phyloP scores from a whole-genome alignment of 768 basidiomycete species.

The Cystobasidium onofrii region DNA sequence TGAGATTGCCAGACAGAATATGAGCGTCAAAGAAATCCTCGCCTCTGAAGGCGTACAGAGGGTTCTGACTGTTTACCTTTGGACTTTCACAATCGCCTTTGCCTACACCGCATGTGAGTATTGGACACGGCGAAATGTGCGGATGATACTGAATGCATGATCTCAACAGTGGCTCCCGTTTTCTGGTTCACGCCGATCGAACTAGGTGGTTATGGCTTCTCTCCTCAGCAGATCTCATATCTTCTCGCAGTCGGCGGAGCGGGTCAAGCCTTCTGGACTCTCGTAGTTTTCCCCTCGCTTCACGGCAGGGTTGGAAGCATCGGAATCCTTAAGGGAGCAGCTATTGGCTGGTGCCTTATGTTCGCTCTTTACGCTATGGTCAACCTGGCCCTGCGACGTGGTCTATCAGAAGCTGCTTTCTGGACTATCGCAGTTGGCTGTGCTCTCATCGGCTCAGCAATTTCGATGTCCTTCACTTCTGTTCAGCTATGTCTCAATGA shows the following conservation, averaged over 20 bases:
- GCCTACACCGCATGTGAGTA: constrained; percentile 8
- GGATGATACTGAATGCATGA: neutral
- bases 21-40: constrained; percentile 3
- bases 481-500: constrained; percentile 21
- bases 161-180: neutral
- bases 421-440: constrained; percentile 3
- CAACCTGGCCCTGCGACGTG: constrained; percentile 15
- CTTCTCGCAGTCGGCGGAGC: constrained; percentile 6
- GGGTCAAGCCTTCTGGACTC: constrained; percentile 26
- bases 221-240: constrained; percentile 25
- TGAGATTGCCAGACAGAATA: neutral
- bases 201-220: constrained; percentile 10
- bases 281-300: constrained; percentile 9
- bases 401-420: constrained; percentile 2
- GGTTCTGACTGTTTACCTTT: constrained; percentile 1
- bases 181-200: constrained; percentile 22
- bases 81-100: constrained; percentile 8
- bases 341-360: neutral
- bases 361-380: constrained; percentile 1
- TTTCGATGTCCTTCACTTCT: constrained; percentile 17
- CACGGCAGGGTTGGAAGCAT: neutral
- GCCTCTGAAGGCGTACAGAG: neutral
- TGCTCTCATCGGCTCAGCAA: constrained; percentile 2
- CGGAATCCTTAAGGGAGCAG: constrained; percentile 1
- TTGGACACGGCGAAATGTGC: too few species aligned